Evolutionary conservation across 441 rosid species (phyloP), one percentile per base, ranked within the genome.

Genomic region (Jatropha podagrica): DNA sequence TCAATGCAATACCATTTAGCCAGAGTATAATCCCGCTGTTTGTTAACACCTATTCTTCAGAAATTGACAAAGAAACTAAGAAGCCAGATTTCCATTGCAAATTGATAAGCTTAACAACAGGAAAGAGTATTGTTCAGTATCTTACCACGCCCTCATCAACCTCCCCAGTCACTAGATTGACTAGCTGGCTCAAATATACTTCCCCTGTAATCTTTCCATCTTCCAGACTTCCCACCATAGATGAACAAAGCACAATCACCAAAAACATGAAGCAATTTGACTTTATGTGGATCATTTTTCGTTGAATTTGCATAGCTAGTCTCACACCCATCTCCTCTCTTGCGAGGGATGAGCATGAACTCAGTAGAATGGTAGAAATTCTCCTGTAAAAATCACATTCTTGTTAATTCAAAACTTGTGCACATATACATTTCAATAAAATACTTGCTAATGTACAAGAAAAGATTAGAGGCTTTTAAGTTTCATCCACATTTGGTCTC

Each of bases 81-180:
- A 72, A 52, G 23, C 59, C 54, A 11, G 11, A 56, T 42, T 15
- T 41, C 65, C 23, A 7, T 0, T 38, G 32, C 48, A 10, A 3
- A 41, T 58, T 59, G 38, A 44, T 14, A 10, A 62, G 62, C 58
- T 42, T 18, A 55, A 26, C 42, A 51, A 41, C 51, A 64, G 5
- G 72, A 27, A 74, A 69, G 59, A 65, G 48, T 23, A 69, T 49
- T 48, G 55, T 37, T 65, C 15, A 65, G 61, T 38, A 54, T 40
- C 79, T 70, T 89, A 96, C 99, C 94, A 75, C 74, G 54, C 78
- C 75, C 48, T 85, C 79, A 68, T 88, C 82, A 68, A 83, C 80
- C 86, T 83, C 78, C 72, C 91, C 85, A 23, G 88, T 85, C 42
- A 69, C 84, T 20, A 86, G 91, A 77, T 87, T 84, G 42, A 81